Evolutionary conservation across 2,329 filamentous ascomycete genomes (phyloP).

Genomic region (Microsporum ferrugineum): DNA sequence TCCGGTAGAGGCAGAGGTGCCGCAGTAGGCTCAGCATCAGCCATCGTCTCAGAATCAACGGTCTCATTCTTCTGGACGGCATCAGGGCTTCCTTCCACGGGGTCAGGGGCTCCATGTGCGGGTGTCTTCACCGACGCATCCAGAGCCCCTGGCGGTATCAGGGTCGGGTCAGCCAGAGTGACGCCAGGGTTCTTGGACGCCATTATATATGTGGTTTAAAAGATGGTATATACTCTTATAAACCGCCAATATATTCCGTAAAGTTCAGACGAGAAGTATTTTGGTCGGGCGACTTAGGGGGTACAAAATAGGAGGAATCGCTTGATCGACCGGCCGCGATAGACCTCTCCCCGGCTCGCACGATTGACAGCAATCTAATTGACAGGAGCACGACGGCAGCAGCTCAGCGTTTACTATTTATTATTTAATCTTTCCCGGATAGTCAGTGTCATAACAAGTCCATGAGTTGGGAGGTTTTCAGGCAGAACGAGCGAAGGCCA

Average conservation of each 20-base stretch:
- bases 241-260: background rate
- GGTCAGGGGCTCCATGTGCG: background rate
- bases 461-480: background rate
- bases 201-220: background rate
- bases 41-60: background rate
- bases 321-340: background rate
- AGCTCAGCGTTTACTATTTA: background rate
- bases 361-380: background rate
- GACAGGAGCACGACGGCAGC: background rate
- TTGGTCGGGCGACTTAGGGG: background rate
- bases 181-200: background rate
- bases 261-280: background rate
- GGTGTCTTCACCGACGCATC: background rate
- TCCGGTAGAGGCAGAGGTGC: background rate
- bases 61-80: background rate
- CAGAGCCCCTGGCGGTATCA: background rate
- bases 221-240: background rate
- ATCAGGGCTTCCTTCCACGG: background rate
- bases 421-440: background rate
- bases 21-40: background rate
- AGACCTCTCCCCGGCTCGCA: background rate
- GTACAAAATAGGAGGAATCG: background rate
- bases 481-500: background rate
- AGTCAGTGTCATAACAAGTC: background rate
- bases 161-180: background rate